These are phyloP conservation scores for Tricholoma sp. DNA, from an alignment of 768 basidiomycete genomes.

Conservation along the genomic window DNA sequence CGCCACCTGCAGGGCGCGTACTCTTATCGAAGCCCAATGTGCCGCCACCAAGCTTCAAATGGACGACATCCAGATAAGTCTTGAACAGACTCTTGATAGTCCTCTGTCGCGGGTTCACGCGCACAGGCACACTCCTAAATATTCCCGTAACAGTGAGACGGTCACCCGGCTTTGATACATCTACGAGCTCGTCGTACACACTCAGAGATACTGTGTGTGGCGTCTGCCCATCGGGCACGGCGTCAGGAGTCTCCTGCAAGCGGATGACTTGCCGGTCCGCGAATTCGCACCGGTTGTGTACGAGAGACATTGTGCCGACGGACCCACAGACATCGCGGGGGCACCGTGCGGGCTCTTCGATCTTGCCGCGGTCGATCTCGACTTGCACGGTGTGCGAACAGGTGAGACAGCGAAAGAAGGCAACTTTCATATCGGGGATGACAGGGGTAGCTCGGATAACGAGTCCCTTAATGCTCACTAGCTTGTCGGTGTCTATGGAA, in stretches of 20 bases:
- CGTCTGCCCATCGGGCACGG: constrained; percentile 96
- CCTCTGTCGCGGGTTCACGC: constrained; percentile 88
- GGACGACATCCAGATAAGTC: constrained; percentile 95
- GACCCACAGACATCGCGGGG: constrained; percentile 90
- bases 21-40: constrained; percentile 73
- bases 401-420: constrained; percentile 95
- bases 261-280: constrained; percentile 94
- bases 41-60: constrained; percentile 75
- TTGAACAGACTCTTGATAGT: constrained; percentile 95
- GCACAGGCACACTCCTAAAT: constrained; percentile 92
- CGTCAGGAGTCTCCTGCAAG: constrained; percentile 96
- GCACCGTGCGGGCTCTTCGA: constrained; percentile 87
- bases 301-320: constrained; percentile 86
- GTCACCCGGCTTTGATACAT: constrained; percentile 95
- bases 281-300: constrained; percentile 97
- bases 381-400: constrained; percentile 97
- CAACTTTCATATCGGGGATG: constrained; percentile 98
- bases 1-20: constrained; percentile 67
- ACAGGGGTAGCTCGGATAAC: constrained; percentile 97
- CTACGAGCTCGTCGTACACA: constrained; percentile 98
- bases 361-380: constrained; percentile 97
- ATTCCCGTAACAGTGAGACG: constrained; percentile 88
- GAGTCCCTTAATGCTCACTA: constrained; percentile 92
- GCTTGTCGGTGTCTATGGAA: constrained; percentile 88
- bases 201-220: constrained; percentile 96